These are phyloP conservation scores for Diaporthe australafricana DNA, from an alignment of 2,329 filamentous ascomycete genomes.

Conservation along the genomic window DNA sequence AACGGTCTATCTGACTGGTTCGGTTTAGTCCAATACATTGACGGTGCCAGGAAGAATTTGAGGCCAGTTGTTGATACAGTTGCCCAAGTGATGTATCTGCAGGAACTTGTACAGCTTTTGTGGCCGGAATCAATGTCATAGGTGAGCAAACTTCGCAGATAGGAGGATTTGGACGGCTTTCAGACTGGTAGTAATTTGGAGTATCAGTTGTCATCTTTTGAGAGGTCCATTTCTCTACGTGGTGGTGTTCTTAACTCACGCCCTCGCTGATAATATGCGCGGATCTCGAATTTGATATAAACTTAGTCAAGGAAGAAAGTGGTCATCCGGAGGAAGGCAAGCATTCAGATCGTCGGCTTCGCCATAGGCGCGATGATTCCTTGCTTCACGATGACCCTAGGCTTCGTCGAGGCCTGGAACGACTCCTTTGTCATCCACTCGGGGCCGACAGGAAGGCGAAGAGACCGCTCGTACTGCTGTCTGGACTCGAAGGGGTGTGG, in stretches of 20 bases:
- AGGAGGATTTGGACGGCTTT: not conserved
- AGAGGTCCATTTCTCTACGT: not conserved
- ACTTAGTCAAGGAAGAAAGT: not conserved
- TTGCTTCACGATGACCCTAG: conserved; percentile 89
- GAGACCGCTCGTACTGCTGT: conserved; percentile 89
- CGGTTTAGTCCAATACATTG: not conserved
- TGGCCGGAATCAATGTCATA: not conserved
- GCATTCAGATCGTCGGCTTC: conserved; percentile 68
- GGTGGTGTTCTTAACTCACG: not conserved
- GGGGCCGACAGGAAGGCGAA: conserved; percentile 87
- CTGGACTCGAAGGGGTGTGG: conserved; percentile 91
- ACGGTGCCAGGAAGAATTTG: not conserved
- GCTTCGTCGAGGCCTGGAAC: conserved; percentile 90
- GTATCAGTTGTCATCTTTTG: not conserved
- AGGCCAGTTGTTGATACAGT: not conserved
- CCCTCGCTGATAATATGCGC: not conserved
- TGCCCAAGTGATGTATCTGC: not conserved
- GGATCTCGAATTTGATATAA: not conserved
- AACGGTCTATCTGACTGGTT: not conserved
- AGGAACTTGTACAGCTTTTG: no score
- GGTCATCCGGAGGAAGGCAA: not conserved
- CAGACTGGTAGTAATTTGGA: not conserved
- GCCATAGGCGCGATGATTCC: conserved; percentile 90
- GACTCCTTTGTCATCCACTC: conserved; percentile 98
- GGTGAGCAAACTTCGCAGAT: not conserved